These are phyloP conservation scores for Westerdykella aurantiaca DNA, from an alignment of 2,329 filamentous ascomycete genomes.

Conservation along the genomic window DNA sequence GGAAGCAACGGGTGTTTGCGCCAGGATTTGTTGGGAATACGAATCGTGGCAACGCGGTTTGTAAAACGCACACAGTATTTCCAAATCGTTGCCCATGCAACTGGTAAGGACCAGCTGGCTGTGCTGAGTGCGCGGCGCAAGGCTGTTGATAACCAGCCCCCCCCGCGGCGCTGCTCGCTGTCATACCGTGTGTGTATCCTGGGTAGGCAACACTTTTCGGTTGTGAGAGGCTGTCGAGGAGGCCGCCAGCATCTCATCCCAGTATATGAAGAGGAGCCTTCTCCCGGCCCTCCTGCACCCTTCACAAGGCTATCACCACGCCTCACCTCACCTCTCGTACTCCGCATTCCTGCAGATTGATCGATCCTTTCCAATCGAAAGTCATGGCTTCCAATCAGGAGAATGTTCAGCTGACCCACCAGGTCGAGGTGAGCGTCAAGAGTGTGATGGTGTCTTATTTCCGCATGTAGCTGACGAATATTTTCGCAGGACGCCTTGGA, in stretches of 20 bases:
- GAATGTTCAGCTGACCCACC: slow-evolving; percentile 15
- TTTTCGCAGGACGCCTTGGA: slow-evolving; percentile 11
- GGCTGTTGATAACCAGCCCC: slow-evolving; percentile 5
- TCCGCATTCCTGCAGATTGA: slow-evolving; percentile 3
- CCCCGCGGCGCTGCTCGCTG: background rate
- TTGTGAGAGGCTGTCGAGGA: slow-evolving; percentile 9
- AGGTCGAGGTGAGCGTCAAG: slow-evolving; percentile 12
- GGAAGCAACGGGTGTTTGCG: no score
- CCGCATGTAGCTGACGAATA: slow-evolving; percentile 20
- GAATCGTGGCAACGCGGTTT: no score
- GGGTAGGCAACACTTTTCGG: slow-evolving; percentile 11
- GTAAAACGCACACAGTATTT: no score
- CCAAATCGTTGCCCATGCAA: no score
- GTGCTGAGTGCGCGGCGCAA: slow-evolving; percentile 17
- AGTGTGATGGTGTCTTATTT: slow-evolving; percentile 5
- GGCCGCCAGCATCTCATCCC: slow-evolving; percentile 22
- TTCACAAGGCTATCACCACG: slow-evolving; percentile 20
- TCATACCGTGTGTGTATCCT: slow-evolving; percentile 5
- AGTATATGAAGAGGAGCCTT: slow-evolving; percentile 21
- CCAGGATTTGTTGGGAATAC: no score
- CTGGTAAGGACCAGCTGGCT: background rate
- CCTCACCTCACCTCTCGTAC: slow-evolving; percentile 1
- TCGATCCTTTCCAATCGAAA: background rate
- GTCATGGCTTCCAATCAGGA: slow-evolving; percentile 18
- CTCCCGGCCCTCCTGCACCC: slow-evolving; percentile 6